Evolutionary conservation across 2,329 filamentous ascomycete genomes (phyloP).

Genomic region (Blastomyces percursus): DNA sequence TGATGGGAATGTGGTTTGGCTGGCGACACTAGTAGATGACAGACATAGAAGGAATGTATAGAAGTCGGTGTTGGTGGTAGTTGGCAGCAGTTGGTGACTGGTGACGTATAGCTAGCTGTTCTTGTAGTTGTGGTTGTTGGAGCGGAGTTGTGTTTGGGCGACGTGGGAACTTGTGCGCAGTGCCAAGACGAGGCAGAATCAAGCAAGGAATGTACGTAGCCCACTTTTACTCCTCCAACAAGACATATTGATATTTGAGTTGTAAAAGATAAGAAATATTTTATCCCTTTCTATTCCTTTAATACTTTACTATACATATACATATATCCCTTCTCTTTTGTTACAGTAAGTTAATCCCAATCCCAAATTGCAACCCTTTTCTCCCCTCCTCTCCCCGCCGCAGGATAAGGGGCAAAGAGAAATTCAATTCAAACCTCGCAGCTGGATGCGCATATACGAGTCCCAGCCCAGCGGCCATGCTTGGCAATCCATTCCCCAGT

Average conservation of each 20-base stretch:
- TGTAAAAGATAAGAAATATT: not conserved
- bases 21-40: not conserved
- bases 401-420: conserved; percentile 73
- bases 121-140: not conserved
- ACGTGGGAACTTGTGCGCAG: not conserved
- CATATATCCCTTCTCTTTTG: conserved; percentile 15
- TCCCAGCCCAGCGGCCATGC: conserved; percentile 74
- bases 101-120: not conserved
- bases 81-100: not conserved
- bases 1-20: not conserved
- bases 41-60: not conserved
- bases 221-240: not conserved
- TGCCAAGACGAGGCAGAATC: not conserved
- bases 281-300: not conserved
- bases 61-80: not conserved
- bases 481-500: conserved; percentile 65
- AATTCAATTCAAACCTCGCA: conserved; percentile 91
- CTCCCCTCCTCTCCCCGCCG: conserved; percentile 74
- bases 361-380: conserved; percentile 90
- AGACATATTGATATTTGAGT: not conserved
- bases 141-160: not conserved
- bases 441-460: conserved; percentile 91
- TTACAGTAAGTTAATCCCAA: conserved; percentile 91
- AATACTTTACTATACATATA: conserved; percentile 1
- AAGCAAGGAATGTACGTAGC: not conserved